These are phyloP conservation scores for Ogataea kodamae DNA, from an alignment of 805 yeast genomes.

Conservation along the genomic window DNA sequence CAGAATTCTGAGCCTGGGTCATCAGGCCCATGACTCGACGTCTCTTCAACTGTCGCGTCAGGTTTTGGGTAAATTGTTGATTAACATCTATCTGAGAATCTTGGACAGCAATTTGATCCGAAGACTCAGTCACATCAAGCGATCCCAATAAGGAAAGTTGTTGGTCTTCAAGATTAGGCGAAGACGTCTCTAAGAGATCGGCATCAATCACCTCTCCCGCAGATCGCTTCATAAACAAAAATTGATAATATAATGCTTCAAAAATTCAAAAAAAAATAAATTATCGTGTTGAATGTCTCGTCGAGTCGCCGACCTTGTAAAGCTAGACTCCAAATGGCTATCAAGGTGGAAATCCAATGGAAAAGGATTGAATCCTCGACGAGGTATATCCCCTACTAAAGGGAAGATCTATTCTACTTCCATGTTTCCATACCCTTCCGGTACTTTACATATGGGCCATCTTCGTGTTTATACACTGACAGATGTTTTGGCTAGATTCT, in stretches of 20 bases:
- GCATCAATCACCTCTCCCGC: conserved; percentile 6
- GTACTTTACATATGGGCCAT: conserved; percentile 90
- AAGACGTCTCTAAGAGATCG: conserved; percentile 1
- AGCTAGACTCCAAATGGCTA: conserved; percentile 54
- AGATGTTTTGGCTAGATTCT: conserved; percentile 76
- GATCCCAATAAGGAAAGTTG: conserved; percentile 2
- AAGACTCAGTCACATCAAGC: conserved; percentile 5
- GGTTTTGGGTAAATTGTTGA: conserved; percentile 30
- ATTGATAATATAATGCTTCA: not conserved
- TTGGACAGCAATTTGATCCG: conserved; percentile 15
- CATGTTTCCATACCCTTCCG: conserved; percentile 97
- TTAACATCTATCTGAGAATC: conserved; percentile 26
- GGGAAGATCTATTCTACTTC: conserved; percentile 59
- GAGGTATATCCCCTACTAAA: conserved; percentile 14
- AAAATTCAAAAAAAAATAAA: not conserved
- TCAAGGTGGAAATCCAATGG: conserved; percentile 39
- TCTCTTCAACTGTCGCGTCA: conserved; percentile 22
- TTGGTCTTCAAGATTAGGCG: conserved; percentile 5
- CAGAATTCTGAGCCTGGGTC: conserved; percentile 22
- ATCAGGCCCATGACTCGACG: conserved; percentile 20
- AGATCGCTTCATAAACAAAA: conserved; percentile 8
- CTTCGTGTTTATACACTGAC: conserved; percentile 88
- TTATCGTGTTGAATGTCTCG: conserved; percentile 9
- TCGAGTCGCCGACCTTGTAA: conserved; percentile 21
- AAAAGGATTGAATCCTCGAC: conserved; percentile 31